Base-by-base conservation (phyloP, 768 basidiomycete genomes). In the Rhodotorula paludigena region DNA sequence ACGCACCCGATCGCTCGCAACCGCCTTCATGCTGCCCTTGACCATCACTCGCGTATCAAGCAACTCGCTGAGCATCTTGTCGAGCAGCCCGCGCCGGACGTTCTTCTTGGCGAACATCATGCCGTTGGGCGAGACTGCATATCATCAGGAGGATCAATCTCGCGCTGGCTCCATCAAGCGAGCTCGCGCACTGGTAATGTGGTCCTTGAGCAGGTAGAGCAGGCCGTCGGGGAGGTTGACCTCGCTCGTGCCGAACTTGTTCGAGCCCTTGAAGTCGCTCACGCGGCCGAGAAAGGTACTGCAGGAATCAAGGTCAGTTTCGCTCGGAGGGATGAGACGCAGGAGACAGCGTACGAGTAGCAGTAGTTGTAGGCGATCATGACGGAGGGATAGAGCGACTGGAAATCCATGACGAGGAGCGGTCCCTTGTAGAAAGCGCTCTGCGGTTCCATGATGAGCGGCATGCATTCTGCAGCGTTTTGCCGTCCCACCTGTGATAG, bases 341-440 rank as follows among this genome's bases (percentile, higher is more conserved):
- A 54, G n/a, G 20, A 39, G 39, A 2, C 20, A 2, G 47, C 59
- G 38, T 41, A 67, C 71, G 63, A 58, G 58, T 77, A 80, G 56
- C 80, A 81, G 77, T 92, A 92, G 77, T 98, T 98, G 80, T 99
- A 93, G 11, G 92, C 94, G 73, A 98, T 94, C 94, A 98, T 98
- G 66, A 97, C 82, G 0, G 92, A 96, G 0, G 96, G 96, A 77
- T 99, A 99, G 33, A 99, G 82, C 4, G 89, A 92, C 74, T 96
- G 91, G 77, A 98, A 99, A 77, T 99, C 96, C 62, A 99, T 82
- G 1, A 99, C 93, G 42, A 97, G 80, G 20, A 99, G 82, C 8
- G 96, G 96, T 72, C 89, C 89, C 48, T 86, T 89, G 78, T 97
- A 99, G 75, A 92, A 94, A 4, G 89, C 89, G 0, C 92, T 94